Percentiles rank a stretch among this genome's conserved stretches.
Conservation (phyloP, 495 filamentous ascomycete species). For the Massariosphaeria phaeospora region DNA sequence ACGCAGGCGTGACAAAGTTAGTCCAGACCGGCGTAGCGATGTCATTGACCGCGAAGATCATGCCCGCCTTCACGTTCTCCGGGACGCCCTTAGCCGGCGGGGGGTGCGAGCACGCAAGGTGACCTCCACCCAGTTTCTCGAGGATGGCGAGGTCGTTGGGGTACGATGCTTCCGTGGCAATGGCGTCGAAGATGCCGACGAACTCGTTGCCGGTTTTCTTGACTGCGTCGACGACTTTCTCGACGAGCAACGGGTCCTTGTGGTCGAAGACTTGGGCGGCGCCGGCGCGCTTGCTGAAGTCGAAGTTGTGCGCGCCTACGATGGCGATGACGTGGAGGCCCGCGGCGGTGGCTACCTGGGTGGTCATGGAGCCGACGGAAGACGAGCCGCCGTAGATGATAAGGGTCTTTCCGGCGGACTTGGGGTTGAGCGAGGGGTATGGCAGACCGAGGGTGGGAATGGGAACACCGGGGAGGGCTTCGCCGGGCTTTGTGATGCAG, state of each 20-base stretch:
- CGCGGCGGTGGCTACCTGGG: slow-evolving; percentile 33
- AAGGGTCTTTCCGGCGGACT: slow-evolving; percentile 19
- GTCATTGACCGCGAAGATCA: slow-evolving; percentile 49
- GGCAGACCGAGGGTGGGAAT: slow-evolving; percentile 38
- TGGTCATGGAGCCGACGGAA: slow-evolving; percentile 29
- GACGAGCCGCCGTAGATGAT: slow-evolving; percentile 32
- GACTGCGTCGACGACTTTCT: slow-evolving; percentile 39
- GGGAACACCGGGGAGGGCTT: slow-evolving; percentile 35
- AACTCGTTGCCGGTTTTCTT: slow-evolving; percentile 29
- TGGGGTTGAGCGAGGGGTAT: slow-evolving; percentile 35
- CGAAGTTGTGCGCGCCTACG: slow-evolving; percentile 35
- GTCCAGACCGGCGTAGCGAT: slow-evolving; percentile 42
- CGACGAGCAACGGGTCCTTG: slow-evolving; percentile 35
- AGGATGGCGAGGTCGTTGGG: slow-evolving; percentile 39
- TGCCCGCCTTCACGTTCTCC: slow-evolving; percentile 42
- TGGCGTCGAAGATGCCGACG: slow-evolving; percentile 45
- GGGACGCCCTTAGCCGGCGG: slow-evolving; percentile 38
- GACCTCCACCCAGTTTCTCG: slow-evolving; percentile 39
- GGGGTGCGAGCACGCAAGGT: slow-evolving; percentile 40
- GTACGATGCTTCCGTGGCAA: slow-evolving; percentile 35
- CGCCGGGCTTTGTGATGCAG: slow-evolving; percentile 32
- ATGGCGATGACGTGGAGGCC: slow-evolving; percentile 36
- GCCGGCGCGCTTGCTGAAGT: slow-evolving; percentile 34
- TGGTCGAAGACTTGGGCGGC: slow-evolving; percentile 39
- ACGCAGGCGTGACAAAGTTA: slow-evolving; percentile 42